Percentiles rank a stretch among this genome's conserved stretches.
Conservation (phyloP, 768 basidiomycete species). For the Phlebiopsis flavidoalba region DNA sequence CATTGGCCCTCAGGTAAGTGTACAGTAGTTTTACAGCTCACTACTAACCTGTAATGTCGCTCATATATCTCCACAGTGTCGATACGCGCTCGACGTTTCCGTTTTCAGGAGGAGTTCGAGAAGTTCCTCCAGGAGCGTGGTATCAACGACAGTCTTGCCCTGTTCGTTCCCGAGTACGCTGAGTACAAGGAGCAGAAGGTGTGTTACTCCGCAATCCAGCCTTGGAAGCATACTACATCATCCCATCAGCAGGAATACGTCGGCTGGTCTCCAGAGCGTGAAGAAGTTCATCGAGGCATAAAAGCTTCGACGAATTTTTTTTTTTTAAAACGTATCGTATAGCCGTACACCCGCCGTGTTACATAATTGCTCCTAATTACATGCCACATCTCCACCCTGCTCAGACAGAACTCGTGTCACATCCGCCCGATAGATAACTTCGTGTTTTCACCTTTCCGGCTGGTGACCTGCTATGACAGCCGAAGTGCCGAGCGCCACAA, state of each 20-base stretch:
- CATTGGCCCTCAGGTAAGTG: constrained; percentile 78
- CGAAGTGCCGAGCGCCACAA: too few relatives aligned
- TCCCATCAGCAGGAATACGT: constrained; percentile 82
- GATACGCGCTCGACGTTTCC: constrained; percentile 77
- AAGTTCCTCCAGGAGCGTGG: constrained; percentile 87
- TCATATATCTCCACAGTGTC: constrained; percentile 45
- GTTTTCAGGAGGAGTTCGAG: constrained; percentile 94
- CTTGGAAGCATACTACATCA: neutral
- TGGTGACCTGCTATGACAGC: too few relatives aligned
- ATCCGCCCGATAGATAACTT: too few relatives aligned
- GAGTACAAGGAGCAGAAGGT: constrained; percentile 94
- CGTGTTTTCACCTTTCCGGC: too few relatives aligned
- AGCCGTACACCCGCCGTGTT: neutral
- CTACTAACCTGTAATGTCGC: neutral
- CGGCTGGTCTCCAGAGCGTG: constrained; percentile 78
- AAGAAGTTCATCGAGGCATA: constrained; percentile 70
- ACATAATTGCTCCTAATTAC: neutral
- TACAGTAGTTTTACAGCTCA: constrained; percentile 9
- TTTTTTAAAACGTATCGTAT: constrained; percentile 1
- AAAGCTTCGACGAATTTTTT: neutral
- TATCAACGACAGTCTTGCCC: constrained; percentile 73
- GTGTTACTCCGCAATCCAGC: constrained; percentile 16
- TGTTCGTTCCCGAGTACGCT: constrained; percentile 86
- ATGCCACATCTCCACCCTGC: neutral
- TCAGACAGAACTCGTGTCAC: too few relatives aligned